Base-by-base conservation (phyloP, 2,329 filamentous ascomycete species). In the Furcasterigmium sp. region DNA sequence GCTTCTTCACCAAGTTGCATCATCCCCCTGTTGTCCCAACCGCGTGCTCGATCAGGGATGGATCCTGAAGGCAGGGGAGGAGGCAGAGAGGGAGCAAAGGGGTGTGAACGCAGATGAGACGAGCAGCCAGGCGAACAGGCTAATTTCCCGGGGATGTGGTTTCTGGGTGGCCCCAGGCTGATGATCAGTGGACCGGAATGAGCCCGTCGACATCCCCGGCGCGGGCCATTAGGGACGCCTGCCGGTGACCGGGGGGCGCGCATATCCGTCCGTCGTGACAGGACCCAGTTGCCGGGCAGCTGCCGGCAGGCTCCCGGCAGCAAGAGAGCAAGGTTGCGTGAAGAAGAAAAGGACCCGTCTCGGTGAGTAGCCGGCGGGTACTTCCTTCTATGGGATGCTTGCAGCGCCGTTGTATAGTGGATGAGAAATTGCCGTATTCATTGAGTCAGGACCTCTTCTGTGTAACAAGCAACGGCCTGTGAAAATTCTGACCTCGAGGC, bases 61-160 rank as follows among this genome's bases (percentile, higher is more conserved):
- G n/a, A 35, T 35, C 17, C 32, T 35, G 15, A 15, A 18, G 32
- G n/a, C 32, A 18, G 32, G 32, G 32, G 32, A 37, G 20, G 29
- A 11, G 26, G 28, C 28, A 18, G 28, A 18, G 14, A 45, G 18
- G 20, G 20, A n/a, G 25, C 21, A 29, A 26, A 35, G 44, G 40
- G 38, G 32, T 15, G 32, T 35, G 32, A n/a, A n/a, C 11, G 23
- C 23, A 26, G 23, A 7, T 7, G 11, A 26, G 11, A 11, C 39
- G 23, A 41, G 37, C 44, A 39, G 40, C 32, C 34, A 41, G 37
- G 25, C 41, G 41, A 48, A 44, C 41, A 34, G 20, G 35, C 44
- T 46, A 48, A 48, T 48, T 41, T 46, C 46, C 44, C 46, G 20
- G 44, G 44, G 46, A 37, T 41, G 28, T 34, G 46, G 46, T 43